Evolutionary conservation across 2,329 filamentous ascomycete genomes (phyloP).

Genomic region (Colletotrichum costaricense): DNA sequence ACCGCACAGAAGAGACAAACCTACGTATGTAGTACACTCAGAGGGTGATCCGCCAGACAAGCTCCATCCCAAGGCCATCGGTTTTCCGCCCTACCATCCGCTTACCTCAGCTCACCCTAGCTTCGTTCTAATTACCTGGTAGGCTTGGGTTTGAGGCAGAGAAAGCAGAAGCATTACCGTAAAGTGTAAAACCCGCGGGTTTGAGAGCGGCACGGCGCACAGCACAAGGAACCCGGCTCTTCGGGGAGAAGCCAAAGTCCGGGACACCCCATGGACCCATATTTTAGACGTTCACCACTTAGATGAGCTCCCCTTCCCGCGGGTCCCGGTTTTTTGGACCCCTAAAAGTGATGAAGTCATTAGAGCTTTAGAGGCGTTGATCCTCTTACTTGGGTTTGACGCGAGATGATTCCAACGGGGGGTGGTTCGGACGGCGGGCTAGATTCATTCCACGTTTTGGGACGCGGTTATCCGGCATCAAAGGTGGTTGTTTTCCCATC

Average conservation of each 20-base stretch:
- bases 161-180: too few relatives aligned
- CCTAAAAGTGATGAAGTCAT: background rate
- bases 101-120: background rate
- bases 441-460: background rate
- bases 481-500: background rate
- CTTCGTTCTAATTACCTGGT: background rate
- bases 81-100: background rate
- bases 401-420: background rate
- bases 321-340: slow-evolving; percentile 1
- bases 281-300: background rate
- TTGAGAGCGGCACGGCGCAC: background rate
- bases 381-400: background rate
- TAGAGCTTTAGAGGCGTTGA: background rate
- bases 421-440: background rate
- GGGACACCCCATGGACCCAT: background rate
- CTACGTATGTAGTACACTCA: background rate
- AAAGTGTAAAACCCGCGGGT: background rate
- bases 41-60: background rate
- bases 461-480: background rate
- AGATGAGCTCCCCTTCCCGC: background rate
- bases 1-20: background rate
- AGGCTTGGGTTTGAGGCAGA: too few relatives aligned
- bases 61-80: background rate
- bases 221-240: slow-evolving; percentile 2
- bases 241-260: slow-evolving; percentile 32